A percentile compares a stretch with the other conserved stretches of the same genome.
Evolutionary conservation across 1,284 basidiomycete genomes (phyloP).

Genomic region (Gymnopus androsaceus): DNA sequence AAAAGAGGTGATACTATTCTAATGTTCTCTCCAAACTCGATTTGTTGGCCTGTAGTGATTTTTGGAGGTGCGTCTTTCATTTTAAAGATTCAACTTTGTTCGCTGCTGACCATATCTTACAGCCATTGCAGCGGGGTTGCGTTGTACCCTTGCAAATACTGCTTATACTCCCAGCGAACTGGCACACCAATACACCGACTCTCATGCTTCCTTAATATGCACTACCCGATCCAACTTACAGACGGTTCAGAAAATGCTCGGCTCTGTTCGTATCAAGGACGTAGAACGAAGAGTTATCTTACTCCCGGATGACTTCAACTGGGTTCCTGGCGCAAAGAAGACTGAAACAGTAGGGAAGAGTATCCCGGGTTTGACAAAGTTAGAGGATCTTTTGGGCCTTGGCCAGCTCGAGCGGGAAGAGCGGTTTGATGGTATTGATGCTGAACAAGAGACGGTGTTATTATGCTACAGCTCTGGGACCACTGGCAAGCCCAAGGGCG

Average conservation of each 20-base stretch:
- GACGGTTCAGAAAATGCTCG: constrained; percentile 46
- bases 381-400: constrained; percentile 45
- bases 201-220: constrained; percentile 54
- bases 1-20: constrained; percentile 49
- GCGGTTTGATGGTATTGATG: constrained; percentile 46
- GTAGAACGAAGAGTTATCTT: constrained; percentile 50
- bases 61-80: constrained; percentile 45
- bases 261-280: constrained; percentile 36
- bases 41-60: constrained; percentile 64
- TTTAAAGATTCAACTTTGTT: background rate
- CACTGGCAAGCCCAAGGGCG: constrained; percentile 56
- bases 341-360: constrained; percentile 32
- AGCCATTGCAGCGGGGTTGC: constrained; percentile 52
- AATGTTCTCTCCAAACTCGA: constrained; percentile 61
- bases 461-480: constrained; percentile 74
- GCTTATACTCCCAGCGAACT: constrained; percentile 48
- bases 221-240: constrained; percentile 52
- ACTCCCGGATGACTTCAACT: constrained; percentile 41
- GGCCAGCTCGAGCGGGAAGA: constrained; percentile 51
- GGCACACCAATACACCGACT: constrained; percentile 54
- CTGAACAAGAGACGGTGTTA: constrained; percentile 53
- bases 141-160: constrained; percentile 48
- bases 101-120: background rate
- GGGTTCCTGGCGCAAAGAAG: constrained; percentile 36
- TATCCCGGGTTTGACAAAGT: constrained; percentile 31